These are phyloP conservation scores for Mitragyna speciosa DNA, from an alignment of 257 asterid species.

Conservation along the genomic window DNA sequence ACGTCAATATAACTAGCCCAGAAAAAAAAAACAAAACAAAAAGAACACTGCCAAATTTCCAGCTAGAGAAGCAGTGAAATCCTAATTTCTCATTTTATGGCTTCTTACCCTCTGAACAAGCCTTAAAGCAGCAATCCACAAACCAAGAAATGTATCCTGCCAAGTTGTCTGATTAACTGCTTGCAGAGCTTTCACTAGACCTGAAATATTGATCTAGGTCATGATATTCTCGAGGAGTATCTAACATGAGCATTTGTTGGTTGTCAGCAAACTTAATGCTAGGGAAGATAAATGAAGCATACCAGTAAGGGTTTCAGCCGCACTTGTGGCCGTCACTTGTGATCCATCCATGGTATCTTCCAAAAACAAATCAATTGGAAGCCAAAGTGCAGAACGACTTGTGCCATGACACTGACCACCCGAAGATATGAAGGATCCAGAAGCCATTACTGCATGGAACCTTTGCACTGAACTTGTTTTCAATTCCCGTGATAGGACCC, in stretches of 20 bases:
- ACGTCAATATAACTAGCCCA: neutral
- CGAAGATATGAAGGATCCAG: conserved; percentile 54
- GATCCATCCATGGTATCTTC: conserved; percentile 88
- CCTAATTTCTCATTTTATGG: conserved; percentile 17
- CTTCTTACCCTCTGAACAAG: conserved; percentile 89
- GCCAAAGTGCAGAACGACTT: conserved; percentile 76
- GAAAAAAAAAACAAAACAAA: too few relatives aligned
- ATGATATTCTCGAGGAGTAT: conserved; percentile 14
- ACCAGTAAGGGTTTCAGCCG: conserved; percentile 86
- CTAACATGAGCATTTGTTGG: neutral
- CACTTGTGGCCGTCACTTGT: conserved; percentile 74
- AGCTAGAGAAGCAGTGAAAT: neutral
- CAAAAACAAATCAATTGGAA: conserved; percentile 85
- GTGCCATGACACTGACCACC: conserved; percentile 57
- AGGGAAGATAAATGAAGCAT: conserved; percentile 10
- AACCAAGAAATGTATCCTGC: conserved; percentile 93
- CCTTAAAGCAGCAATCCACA: conserved; percentile 91
- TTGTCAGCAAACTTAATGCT: conserved; percentile 14
- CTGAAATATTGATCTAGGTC: conserved; percentile 44
- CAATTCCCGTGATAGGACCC: conserved; percentile 59
- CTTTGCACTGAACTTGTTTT: conserved; percentile 68
- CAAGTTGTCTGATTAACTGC: conserved; percentile 80
- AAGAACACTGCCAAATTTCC: neutral
- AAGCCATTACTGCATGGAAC: conserved; percentile 62
- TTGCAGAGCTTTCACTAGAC: conserved; percentile 84